Evolutionary conservation across 768 basidiomycete species (phyloP).

Genomic region (Mycena belliarum): DNA sequence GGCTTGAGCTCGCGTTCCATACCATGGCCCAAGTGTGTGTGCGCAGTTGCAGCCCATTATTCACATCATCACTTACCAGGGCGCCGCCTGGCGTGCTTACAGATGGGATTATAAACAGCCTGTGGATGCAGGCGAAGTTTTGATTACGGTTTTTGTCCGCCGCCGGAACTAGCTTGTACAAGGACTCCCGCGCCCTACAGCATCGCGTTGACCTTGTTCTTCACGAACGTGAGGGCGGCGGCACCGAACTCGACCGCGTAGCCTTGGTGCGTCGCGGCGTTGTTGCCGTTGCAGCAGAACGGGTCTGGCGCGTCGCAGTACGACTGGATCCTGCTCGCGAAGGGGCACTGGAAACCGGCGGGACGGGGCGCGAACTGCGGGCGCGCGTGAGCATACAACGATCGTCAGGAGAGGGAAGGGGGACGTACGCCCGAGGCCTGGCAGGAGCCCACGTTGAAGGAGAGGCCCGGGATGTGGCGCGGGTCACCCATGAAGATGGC

Average conservation of each 20-base stretch:
- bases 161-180: no score
- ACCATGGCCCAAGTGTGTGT: no score
- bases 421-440: conserved; percentile 31
- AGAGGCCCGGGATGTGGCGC: conserved; percentile 32
- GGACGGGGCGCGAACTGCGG: conserved; percentile 35
- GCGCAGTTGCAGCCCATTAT: no score
- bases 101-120: no score
- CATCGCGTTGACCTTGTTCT: conserved; percentile 29
- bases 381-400: no score
- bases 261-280: conserved; percentile 33
- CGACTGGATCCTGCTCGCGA: conserved; percentile 29
- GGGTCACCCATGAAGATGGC: conserved; percentile 39
- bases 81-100: no score
- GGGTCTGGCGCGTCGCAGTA: conserved; percentile 38
- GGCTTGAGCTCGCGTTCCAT: no score
- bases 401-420: background rate
- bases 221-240: conserved; percentile 32
- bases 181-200: no score
- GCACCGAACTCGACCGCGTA: conserved; percentile 34
- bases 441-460: conserved; percentile 37
- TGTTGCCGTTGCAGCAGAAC: conserved; percentile 35
- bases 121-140: no score
- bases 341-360: conserved; percentile 33
- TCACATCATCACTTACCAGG: no score
- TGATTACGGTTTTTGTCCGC: no score